These are phyloP conservation scores for Colletotrichum sp. DNA, from an alignment of 2,329 filamentous ascomycete species.

Conservation along the genomic window DNA sequence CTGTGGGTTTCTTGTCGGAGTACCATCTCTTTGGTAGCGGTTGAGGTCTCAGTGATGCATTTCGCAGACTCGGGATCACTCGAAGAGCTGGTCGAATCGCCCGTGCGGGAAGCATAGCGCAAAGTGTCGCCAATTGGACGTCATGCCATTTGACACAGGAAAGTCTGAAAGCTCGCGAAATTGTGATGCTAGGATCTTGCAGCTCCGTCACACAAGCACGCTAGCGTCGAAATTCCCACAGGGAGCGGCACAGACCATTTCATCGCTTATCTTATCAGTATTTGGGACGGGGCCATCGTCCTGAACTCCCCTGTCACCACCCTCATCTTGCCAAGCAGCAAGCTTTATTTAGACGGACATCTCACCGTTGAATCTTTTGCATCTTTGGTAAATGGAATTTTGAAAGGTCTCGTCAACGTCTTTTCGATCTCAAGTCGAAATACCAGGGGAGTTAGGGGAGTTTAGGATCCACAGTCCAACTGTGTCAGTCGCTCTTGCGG, in stretches of 20 bases:
- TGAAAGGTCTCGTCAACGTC: background rate
- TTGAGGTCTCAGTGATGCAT: background rate
- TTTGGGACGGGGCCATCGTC: background rate
- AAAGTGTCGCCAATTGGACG: slow-evolving; percentile 1
- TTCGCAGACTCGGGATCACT: background rate
- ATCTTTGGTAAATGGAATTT: background rate
- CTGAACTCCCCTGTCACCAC: background rate
- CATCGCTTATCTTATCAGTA: background rate
- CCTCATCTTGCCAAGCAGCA: background rate
- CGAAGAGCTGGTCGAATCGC: slow-evolving; percentile 22
- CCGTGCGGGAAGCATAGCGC: slow-evolving; percentile 31
- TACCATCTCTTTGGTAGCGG: background rate
- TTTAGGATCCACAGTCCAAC: background rate
- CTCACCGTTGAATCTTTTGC: background rate
- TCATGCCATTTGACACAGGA: background rate
- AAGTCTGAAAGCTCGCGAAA: background rate
- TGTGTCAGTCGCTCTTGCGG: background rate
- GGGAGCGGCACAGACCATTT: background rate
- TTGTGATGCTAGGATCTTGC: slow-evolving; percentile 8
- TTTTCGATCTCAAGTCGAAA: background rate
- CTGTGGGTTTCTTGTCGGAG: slow-evolving; percentile 5
- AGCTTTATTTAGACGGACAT: background rate
- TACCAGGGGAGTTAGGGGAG: background rate
- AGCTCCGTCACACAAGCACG: background rate
- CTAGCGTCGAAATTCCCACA: background rate